Percentiles rank a stretch among this genome's conserved stretches.
Evolutionary conservation across 1,284 basidiomycete species (phyloP).

Genomic region (Boletus holoroseus): DNA sequence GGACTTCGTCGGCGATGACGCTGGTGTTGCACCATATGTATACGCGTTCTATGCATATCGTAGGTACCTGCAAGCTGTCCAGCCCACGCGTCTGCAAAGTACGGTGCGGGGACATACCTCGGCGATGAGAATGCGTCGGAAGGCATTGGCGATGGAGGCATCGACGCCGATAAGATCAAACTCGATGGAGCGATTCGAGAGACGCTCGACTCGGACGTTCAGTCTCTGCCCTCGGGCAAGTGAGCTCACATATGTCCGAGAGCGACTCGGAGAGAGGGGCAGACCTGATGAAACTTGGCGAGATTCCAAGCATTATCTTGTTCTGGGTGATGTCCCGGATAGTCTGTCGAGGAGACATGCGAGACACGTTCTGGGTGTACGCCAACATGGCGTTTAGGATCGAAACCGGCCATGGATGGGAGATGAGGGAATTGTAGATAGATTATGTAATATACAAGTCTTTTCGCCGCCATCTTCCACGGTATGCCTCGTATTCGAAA

Average conservation of each 20-base stretch:
- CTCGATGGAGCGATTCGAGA: conserved; percentile 81
- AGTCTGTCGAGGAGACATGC: conserved; percentile 78
- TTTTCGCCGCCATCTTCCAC: neutral
- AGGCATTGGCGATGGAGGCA: conserved; percentile 92
- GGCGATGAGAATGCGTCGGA: conserved; percentile 87
- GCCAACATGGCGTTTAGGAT: conserved; percentile 48
- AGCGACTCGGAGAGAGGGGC: conserved; percentile 28
- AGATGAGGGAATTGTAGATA: neutral
- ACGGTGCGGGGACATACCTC: conserved; percentile 57
- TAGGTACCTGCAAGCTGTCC: conserved; percentile 65
- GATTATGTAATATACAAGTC: conserved; percentile 21
- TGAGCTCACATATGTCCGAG: conserved; percentile 1
- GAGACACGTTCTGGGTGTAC: conserved; percentile 67
- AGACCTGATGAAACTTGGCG: conserved; percentile 68
- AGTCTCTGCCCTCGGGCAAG: conserved; percentile 53
- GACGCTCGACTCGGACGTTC: conserved; percentile 65
- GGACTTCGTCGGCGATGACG: conserved; percentile 92
- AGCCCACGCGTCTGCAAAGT: neutral
- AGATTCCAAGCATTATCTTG: conserved; percentile 85
- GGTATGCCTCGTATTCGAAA: conserved; percentile 74
- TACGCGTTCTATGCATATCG: conserved; percentile 88
- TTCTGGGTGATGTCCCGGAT: conserved; percentile 79
- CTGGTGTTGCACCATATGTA: conserved; percentile 96
- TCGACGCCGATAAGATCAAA: conserved; percentile 97
- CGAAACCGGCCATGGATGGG: conserved; percentile 21